Base-by-base conservation (phyloP, 495 filamentous ascomycete species). In the Hapsidospora chrysogenum region DNA sequence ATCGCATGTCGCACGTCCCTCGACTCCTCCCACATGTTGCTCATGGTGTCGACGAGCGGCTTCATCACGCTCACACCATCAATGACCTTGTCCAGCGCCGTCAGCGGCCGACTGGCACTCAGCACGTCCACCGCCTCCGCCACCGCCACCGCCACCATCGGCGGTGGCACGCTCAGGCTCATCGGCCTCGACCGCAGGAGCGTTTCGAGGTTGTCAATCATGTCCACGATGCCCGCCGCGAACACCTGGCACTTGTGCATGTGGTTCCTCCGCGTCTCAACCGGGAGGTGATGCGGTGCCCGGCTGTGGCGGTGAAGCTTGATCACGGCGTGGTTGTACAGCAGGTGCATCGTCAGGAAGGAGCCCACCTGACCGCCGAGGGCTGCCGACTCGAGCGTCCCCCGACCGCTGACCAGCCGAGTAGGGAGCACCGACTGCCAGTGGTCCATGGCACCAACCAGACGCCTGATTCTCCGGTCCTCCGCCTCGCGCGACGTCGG, bases 261-360 rank as follows among this genome's bases (percentile, higher is more conserved):
- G 17, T 36, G 33, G 7, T 17, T 16, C 22, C 15, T n/a, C 33
- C 26, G 20, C 11, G 25, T 22, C 22, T 36, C 33, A 10, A 8
- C 16, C 7, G 33, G 33, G 17, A 36, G 33, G 6, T 25, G 23
- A 22, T 15, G 10, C 16, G 21, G 16, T 15, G 20, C 33, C 7
- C 38, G 45, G 18, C 61, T 63, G 40, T 76, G 64, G 25, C 77
- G 64, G 40, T 79, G 75, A 6, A 80, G 57, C 29, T 71, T 69
- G 54, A 78, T 66, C 35, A 66, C 46, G 2, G 68, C 66, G 17
- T 63, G 57, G 47, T 78, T 69, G 48, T 76, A 74, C 17, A 79
- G 50, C 17, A 76, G 46, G 43, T 80, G 75, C 41, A 75, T 65
- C 0, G 61, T 59, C 33, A 79, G 50, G 41, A 73, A 74, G 0